These are phyloP conservation scores for Vaccinium macrocarpon DNA, from an alignment of 148 eudicot species.

Conservation along the genomic window DNA sequence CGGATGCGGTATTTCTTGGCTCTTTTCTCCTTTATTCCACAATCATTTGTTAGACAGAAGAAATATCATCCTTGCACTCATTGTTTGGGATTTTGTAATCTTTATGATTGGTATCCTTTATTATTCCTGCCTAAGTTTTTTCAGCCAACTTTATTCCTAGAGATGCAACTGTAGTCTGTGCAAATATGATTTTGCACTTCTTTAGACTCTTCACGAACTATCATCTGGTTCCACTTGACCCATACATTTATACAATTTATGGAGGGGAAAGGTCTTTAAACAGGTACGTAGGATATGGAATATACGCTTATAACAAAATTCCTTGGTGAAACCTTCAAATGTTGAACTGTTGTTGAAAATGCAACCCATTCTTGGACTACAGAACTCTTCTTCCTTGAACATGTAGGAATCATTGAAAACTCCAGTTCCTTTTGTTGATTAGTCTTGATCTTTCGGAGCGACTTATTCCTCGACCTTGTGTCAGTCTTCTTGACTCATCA, in stretches of 20 bases:
- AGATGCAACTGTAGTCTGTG: not conserved
- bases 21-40: not conserved
- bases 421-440: not conserved
- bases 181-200: not conserved
- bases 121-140: not conserved
- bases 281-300: not conserved
- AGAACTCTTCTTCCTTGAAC: not conserved
- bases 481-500: not conserved
- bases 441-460: not conserved
- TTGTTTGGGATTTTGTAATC: not conserved
- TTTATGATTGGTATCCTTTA: not conserved
- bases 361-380: not conserved
- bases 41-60: not conserved
- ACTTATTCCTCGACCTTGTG: not conserved
- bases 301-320: not conserved
- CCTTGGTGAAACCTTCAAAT: not conserved
- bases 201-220: not conserved
- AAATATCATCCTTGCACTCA: not conserved
- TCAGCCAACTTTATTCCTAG: not conserved
- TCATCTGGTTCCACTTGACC: not conserved
- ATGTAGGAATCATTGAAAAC: not conserved
- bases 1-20: constrained; percentile 60
- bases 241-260: not conserved
- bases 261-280: not conserved
- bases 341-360: not conserved